phyloP scores from a whole-genome alignment of 2,329 filamentous ascomycete species.

The Pseudogymnoascus sp. region DNA sequence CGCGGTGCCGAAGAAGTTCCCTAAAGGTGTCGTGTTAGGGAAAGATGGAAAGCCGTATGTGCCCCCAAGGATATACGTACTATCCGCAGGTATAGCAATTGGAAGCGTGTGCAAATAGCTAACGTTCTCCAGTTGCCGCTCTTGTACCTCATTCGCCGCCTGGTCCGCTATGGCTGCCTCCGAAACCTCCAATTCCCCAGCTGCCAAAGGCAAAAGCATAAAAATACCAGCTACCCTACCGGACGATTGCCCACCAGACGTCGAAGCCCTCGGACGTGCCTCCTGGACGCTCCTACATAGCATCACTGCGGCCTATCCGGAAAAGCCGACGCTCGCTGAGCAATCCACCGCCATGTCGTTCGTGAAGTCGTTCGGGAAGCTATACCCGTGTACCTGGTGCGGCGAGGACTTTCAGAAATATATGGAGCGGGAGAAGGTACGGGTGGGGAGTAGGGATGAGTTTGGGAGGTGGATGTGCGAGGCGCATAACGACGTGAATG shows the following conservation, averaged over 20 bases:
- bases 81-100: neutral
- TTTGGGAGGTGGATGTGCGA: conserved; percentile 79
- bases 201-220: conserved; percentile 27
- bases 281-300: conserved; percentile 93
- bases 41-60: conserved; percentile 80
- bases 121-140: conserved; percentile 54
- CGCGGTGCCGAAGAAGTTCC: conserved; percentile 40
- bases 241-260: conserved; percentile 79
- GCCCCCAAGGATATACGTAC: neutral
- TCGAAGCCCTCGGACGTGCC: conserved; percentile 75
- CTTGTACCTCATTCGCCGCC: conserved; percentile 55
- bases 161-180: conserved; percentile 35
- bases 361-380: conserved; percentile 68
- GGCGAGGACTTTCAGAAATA: conserved; percentile 84
- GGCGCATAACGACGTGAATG: conserved; percentile 81
- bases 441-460: conserved; percentile 52
- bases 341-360: conserved; percentile 74
- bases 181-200: conserved; percentile 42
- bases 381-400: conserved; percentile 95
- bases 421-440: conserved; percentile 59
- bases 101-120: conserved; percentile 13
- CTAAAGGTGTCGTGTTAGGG: conserved; percentile 67
- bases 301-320: conserved; percentile 81
- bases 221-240: conserved; percentile 35
- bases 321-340: conserved; percentile 55